These are phyloP conservation scores for Pseudogymnoascus sp. DNA, from an alignment of 2,329 filamentous ascomycete genomes.

Conservation along the genomic window DNA sequence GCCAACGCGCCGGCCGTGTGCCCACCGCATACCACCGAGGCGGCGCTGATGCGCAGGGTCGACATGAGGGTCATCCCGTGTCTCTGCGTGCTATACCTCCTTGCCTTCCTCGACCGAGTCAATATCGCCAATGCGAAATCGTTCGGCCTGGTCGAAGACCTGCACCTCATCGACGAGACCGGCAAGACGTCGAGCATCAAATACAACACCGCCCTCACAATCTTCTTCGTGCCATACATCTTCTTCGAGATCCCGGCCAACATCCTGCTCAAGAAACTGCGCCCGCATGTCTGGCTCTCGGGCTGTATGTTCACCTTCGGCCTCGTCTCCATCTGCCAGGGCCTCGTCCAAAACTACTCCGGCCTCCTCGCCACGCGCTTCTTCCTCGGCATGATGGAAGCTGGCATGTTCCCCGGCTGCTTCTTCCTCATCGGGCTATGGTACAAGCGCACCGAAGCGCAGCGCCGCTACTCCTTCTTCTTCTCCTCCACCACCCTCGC, in stretches of 20 bases:
- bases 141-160: constrained; percentile 54
- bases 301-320: constrained; percentile 60
- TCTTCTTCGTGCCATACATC: constrained; percentile 76
- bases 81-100: constrained; percentile 61
- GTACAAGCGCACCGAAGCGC: constrained; percentile 81
- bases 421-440: constrained; percentile 76
- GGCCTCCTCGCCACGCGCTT: constrained; percentile 74
- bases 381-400: constrained; percentile 71
- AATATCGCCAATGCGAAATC: constrained; percentile 72
- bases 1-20: constrained; percentile 24
- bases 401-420: constrained; percentile 68
- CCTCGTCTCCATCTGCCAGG: constrained; percentile 26
- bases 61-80: constrained; percentile 65
- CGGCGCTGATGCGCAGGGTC: constrained; percentile 58
- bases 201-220: constrained; percentile 69
- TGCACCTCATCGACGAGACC: constrained; percentile 38
- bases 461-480: constrained; percentile 89
- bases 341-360: constrained; percentile 50
- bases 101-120: constrained; percentile 63
- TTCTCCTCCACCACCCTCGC: constrained; percentile 75
- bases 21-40: constrained; percentile 38
- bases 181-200: constrained; percentile 35
- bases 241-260: constrained; percentile 65
- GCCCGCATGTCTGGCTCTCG: constrained; percentile 63
- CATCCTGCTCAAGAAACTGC: constrained; percentile 59